A percentile compares a stretch with the other conserved stretches of the same genome.
These are phyloP conservation scores for Neodidymelliopsis sp. DNA, from an alignment of 2,329 filamentous ascomycete genomes.

Conservation along the genomic window DNA sequence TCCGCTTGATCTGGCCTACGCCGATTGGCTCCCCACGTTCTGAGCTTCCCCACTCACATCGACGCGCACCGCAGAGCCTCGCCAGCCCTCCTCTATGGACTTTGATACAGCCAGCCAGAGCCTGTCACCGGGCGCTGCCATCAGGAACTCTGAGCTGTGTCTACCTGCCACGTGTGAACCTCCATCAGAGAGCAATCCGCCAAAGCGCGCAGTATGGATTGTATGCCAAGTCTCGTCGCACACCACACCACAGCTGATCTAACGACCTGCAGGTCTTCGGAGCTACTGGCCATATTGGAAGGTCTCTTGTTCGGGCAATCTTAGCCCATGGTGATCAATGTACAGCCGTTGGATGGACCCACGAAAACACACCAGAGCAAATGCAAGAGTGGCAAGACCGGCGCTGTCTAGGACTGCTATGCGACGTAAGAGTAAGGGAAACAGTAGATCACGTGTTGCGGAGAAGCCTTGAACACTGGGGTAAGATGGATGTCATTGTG, in stretches of 20 bases:
- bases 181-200: conserved; percentile 72
- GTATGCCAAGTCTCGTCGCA: conserved; percentile 59
- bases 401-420: conserved; percentile 81
- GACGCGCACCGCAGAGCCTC: conserved; percentile 16
- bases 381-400: conserved; percentile 73
- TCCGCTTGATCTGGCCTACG: background rate
- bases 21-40: conserved; percentile 44
- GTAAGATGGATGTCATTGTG: conserved; percentile 84
- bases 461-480: conserved; percentile 75
- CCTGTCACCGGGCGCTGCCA: conserved; percentile 47
- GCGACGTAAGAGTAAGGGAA: conserved; percentile 84
- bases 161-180: conserved; percentile 89
- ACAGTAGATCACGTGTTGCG: conserved; percentile 78
- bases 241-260: conserved; percentile 10
- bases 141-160: conserved; percentile 56
- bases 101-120: conserved; percentile 46
- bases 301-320: conserved; percentile 83
- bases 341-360: conserved; percentile 81
- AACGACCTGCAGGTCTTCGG: conserved; percentile 72
- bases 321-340: conserved; percentile 84
- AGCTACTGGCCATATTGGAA: conserved; percentile 95
- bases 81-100: conserved; percentile 38
- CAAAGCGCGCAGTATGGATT: conserved; percentile 85
- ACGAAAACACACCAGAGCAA: conserved; percentile 75
- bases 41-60: conserved; percentile 24